These are phyloP conservation scores for Stropharia rugosoannulata DNA, from an alignment of 768 basidiomycete species.

Conservation along the genomic window DNA sequence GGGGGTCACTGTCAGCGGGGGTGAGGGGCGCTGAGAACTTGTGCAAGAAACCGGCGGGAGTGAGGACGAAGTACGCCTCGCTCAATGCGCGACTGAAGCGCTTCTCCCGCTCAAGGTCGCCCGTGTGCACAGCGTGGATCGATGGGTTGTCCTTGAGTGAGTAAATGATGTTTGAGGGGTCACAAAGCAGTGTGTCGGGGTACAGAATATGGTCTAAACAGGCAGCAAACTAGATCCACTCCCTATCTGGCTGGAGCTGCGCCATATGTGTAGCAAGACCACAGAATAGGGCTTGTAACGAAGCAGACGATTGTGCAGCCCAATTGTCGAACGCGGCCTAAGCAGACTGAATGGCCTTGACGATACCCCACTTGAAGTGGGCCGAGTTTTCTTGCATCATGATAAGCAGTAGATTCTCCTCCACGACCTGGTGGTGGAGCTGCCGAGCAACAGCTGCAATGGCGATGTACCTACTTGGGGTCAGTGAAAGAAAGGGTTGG, in stretches of 20 bases:
- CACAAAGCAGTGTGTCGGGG: slow-evolving; percentile 91
- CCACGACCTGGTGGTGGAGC: too few relatives aligned
- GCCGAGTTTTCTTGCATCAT: too few relatives aligned
- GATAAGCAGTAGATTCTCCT: too few relatives aligned
- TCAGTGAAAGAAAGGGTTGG: not conserved
- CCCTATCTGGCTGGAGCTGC: slow-evolving; percentile 77
- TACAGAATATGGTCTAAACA: slow-evolving; percentile 93
- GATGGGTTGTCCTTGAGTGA: slow-evolving; percentile 90
- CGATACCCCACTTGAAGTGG: too few relatives aligned
- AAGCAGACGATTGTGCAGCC: slow-evolving; percentile 71
- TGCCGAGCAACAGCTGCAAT: too few relatives aligned
- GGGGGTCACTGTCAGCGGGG: slow-evolving; percentile 47
- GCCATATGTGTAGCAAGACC: slow-evolving; percentile 71
- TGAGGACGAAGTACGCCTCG: slow-evolving; percentile 90
- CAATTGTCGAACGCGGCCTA: slow-evolving; percentile 69
- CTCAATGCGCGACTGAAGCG: slow-evolving; percentile 85
- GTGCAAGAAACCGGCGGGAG: slow-evolving; percentile 96
- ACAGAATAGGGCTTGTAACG: slow-evolving; percentile 75
- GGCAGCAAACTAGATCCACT: slow-evolving; percentile 95
- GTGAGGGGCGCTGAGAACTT: slow-evolving; percentile 77
- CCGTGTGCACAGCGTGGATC: slow-evolving; percentile 83
- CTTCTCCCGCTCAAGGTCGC: slow-evolving; percentile 93
- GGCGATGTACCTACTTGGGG: slow-evolving; percentile 20
- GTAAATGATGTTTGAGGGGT: slow-evolving; percentile 82
- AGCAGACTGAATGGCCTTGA: slow-evolving; percentile 73